Evolutionary conservation across 208 protist genomes (phyloP).

Genomic region (Leishmania braziliensis): DNA sequence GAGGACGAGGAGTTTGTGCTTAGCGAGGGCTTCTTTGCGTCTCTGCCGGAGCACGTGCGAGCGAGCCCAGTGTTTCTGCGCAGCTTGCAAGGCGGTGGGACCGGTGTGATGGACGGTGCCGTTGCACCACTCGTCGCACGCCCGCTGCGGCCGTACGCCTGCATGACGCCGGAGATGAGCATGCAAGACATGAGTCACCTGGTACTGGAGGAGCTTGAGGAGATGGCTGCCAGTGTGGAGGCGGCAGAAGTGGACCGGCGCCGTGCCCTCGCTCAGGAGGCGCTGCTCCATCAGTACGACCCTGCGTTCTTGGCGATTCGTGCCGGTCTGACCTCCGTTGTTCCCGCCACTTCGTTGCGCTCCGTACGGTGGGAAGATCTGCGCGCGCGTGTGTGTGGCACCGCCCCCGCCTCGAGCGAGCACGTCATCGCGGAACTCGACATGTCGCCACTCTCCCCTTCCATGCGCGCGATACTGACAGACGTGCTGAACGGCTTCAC

Average conservation of each 20-base stretch:
- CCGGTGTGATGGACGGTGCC: background rate
- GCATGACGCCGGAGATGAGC: slow-evolving; percentile 55
- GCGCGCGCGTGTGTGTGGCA: slow-evolving; percentile 80
- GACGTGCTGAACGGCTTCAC: slow-evolving; percentile 64
- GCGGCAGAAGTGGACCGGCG: slow-evolving; percentile 42
- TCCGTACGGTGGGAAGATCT: slow-evolving; percentile 85
- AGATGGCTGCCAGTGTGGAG: slow-evolving; percentile 23
- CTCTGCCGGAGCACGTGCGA: slow-evolving; percentile 38
- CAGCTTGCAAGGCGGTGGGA: slow-evolving; percentile 5
- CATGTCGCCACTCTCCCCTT: slow-evolving; percentile 45
- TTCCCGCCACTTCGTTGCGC: slow-evolving; percentile 51
- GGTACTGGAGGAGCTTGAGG: slow-evolving; percentile 35
- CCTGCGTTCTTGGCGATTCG: slow-evolving; percentile 66
- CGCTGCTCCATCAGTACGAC: slow-evolving; percentile 86
- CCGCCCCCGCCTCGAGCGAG: slow-evolving; percentile 44
- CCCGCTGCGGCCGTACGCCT: slow-evolving; percentile 32
- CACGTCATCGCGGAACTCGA: slow-evolving; percentile 78
- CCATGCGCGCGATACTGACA: slow-evolving; percentile 54
- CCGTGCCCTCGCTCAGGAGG: slow-evolving; percentile 50
- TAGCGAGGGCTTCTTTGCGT: slow-evolving; percentile 67
- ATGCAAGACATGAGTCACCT: slow-evolving; percentile 31
- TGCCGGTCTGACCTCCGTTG: slow-evolving; percentile 64
- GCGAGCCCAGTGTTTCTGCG: slow-evolving; percentile 15
- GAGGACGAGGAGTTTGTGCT: slow-evolving; percentile 81
- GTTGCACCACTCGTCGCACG: slow-evolving; percentile 15